Evolutionary conservation across 2,329 filamentous ascomycete genomes (phyloP).

Genomic region (Emydomyces testavorans): DNA sequence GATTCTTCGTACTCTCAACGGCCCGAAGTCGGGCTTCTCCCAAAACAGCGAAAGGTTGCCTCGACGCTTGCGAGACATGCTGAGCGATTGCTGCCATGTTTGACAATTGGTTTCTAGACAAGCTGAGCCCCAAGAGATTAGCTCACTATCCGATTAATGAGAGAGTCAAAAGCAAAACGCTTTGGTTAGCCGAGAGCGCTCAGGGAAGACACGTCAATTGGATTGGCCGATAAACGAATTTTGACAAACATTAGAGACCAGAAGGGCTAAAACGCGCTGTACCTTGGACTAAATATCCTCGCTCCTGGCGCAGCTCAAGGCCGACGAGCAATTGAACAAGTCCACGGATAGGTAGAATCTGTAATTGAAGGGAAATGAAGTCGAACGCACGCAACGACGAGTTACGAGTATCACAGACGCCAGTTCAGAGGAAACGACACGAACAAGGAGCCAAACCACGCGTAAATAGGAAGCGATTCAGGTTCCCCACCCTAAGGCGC

Average conservation of each 20-base stretch:
- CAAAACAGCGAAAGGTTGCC: slow-evolving; percentile 26
- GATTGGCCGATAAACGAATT: too few species aligned
- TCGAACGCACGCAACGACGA: background rate
- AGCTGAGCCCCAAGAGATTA: background rate
- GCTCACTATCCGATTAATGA: background rate
- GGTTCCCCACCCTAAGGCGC: background rate
- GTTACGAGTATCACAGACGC: background rate
- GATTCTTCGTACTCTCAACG: slow-evolving; percentile 26
- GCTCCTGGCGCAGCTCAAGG: too few species aligned
- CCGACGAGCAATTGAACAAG: background rate
- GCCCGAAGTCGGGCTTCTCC: slow-evolving; percentile 23
- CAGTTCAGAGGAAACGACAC: background rate
- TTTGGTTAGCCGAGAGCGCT: too few species aligned
- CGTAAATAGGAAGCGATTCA: slow-evolving; percentile 2
- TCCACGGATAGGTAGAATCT: too few species aligned
- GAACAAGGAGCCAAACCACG: slow-evolving; percentile 2
- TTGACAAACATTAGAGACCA: too few species aligned
- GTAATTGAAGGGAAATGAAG: too few species aligned
- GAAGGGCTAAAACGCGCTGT: background rate
- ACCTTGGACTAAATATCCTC: too few species aligned
- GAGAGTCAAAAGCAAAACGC: too few species aligned
- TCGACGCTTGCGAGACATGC: slow-evolving; percentile 19
- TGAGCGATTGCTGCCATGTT: slow-evolving; percentile 24
- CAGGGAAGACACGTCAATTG: too few species aligned
- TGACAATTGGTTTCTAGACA: background rate